These are phyloP conservation scores for Taiozyma sp. DNA, from an alignment of 1,139 yeast species.

Conservation along the genomic window DNA sequence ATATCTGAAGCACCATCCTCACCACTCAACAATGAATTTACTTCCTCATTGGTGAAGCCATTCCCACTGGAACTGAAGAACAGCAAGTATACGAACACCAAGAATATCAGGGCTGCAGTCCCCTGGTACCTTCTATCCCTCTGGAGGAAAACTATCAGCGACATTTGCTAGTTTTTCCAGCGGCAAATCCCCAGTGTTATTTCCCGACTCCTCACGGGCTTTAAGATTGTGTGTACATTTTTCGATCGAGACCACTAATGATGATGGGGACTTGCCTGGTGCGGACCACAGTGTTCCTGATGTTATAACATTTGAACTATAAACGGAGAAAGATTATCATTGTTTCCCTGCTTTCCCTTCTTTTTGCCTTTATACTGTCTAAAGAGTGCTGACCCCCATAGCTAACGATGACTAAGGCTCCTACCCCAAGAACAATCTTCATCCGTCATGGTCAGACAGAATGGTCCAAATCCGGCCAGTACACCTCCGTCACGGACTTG, in stretches of 20 bases:
- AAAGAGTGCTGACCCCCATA: background rate
- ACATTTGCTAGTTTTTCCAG: background rate
- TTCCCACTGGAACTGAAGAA: conserved; percentile 1
- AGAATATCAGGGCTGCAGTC: background rate
- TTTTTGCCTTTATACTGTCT: background rate
- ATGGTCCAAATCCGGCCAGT: conserved; percentile 93
- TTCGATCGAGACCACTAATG: too few species aligned
- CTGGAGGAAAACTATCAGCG: background rate
- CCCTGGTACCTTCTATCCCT: background rate
- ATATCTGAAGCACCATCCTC: conserved; percentile 36
- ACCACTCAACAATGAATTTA: conserved; percentile 22
- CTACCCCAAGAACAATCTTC: conserved; percentile 71
- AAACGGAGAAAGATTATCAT: too few species aligned
- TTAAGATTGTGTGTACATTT: too few species aligned
- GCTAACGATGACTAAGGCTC: conserved; percentile 19
- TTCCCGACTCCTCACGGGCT: background rate
- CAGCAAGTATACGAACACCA: background rate
- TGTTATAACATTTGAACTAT: too few species aligned
- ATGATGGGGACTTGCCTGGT: too few species aligned
- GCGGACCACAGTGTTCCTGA: too few species aligned
- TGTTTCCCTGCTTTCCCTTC: too few species aligned
- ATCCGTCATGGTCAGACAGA: conserved; percentile 88
- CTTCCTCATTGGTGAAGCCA: conserved; percentile 19
- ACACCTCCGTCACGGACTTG: conserved; percentile 81
- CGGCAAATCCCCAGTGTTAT: background rate